Evolutionary conservation across 2,329 filamentous ascomycete species (phyloP).

Genomic region (Huntiella decipiens): DNA sequence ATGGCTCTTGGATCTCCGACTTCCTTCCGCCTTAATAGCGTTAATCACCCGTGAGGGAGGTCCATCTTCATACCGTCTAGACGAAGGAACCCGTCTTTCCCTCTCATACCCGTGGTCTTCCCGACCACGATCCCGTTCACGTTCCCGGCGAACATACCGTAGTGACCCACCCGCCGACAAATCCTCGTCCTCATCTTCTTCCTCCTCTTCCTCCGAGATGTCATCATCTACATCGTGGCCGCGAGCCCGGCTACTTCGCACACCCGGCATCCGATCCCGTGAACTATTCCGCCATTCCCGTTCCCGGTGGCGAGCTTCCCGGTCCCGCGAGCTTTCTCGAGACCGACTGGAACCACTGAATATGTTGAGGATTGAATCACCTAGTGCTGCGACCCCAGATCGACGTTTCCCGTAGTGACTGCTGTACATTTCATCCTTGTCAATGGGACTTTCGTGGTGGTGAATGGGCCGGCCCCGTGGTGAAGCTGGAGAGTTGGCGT

Average conservation of each 20-base stretch:
- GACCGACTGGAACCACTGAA: conserved; percentile 1
- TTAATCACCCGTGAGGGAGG: background rate
- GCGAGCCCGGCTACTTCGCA: too few relatives aligned
- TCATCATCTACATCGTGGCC: background rate
- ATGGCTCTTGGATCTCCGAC: conserved; percentile 26
- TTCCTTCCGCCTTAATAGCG: background rate
- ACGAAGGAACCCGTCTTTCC: conserved; percentile 3
- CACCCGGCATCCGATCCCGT: background rate
- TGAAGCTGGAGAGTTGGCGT: conserved; percentile 4
- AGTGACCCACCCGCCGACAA: background rate
- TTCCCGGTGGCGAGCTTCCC: conserved; percentile 4
- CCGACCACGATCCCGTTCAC: conserved; percentile 4
- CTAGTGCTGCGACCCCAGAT: background rate
- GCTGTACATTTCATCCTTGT: conserved; percentile 3
- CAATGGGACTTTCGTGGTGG: conserved; percentile 4
- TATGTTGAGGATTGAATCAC: conserved; percentile 4
- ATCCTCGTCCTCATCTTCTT: background rate
- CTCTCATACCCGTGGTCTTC: conserved; percentile 5
- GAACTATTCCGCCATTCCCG: conserved; percentile 2
- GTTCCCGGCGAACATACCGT: background rate
- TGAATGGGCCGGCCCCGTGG: background rate
- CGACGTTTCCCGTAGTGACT: conserved; percentile 3
- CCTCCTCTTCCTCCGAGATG: conserved; percentile 3
- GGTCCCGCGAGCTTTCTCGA: conserved; percentile 4
- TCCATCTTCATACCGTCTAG: conserved; percentile 2